Conservation (phyloP, 306 rosid species). For the Rosa rugosa region DNA sequence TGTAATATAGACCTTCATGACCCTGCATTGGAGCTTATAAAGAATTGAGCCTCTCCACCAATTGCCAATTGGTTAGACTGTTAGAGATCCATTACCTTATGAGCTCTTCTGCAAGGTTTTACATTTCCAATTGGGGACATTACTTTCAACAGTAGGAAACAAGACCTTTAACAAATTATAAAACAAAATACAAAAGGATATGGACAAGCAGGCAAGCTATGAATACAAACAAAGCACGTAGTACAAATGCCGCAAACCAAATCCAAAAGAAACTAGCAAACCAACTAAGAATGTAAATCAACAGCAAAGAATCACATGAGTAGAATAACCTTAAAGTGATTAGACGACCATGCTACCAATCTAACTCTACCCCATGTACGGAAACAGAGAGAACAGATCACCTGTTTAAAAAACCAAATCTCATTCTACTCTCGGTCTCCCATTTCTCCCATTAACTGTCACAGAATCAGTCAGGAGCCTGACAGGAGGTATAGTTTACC, state of each 20-base stretch:
- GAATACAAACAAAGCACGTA: not conserved
- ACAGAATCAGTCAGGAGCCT: not conserved
- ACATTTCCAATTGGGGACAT: not conserved
- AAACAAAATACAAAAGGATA: not conserved
- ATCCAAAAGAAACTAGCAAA: not conserved
- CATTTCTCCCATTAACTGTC: too few species aligned
- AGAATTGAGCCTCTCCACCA: not conserved
- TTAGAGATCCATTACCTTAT: not conserved
- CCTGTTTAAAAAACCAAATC: too few species aligned
- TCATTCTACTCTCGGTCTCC: too few species aligned
- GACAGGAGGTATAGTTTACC: not conserved
- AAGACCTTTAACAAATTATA: not conserved
- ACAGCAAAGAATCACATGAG: not conserved
- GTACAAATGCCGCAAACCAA: not conserved
- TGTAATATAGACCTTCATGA: not conserved
- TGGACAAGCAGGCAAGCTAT: not conserved
- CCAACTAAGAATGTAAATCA: not conserved
- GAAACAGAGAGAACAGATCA: not conserved
- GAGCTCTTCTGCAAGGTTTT: not conserved
- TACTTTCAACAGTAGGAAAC: not conserved
- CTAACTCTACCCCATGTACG: not conserved
- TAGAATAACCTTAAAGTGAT: not conserved
- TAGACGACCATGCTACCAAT: not conserved
- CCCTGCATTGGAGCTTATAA: not conserved
- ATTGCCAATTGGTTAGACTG: not conserved